Conservation (phyloP, 139 green algal genomes). For the Prasinococcaceae sp. region DNA sequence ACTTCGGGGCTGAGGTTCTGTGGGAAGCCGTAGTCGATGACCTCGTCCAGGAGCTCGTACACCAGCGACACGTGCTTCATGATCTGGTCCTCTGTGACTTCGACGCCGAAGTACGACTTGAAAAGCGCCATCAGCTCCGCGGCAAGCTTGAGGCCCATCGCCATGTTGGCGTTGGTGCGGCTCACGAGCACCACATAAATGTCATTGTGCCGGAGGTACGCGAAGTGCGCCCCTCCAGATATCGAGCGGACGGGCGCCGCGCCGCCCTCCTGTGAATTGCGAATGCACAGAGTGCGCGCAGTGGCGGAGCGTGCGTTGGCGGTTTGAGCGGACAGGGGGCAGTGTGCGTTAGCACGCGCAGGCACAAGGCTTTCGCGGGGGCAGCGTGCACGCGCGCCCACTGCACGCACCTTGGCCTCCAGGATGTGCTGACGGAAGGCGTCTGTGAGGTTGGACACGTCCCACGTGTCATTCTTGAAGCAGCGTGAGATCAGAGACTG, state of each 20-base stretch:
- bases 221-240: slow-evolving; percentile 55
- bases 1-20: slow-evolving; percentile 70
- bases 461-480: too few species aligned
- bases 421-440: slow-evolving; percentile 80
- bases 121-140: slow-evolving; percentile 43
- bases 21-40: slow-evolving; percentile 78
- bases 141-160: slow-evolving; percentile 83
- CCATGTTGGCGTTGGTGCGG: slow-evolving; percentile 76
- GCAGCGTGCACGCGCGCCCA: not conserved
- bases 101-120: slow-evolving; percentile 73
- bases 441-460: slow-evolving; percentile 63
- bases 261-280: slow-evolving; percentile 9
- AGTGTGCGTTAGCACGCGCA: not conserved
- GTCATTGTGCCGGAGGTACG: slow-evolving; percentile 72
- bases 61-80: slow-evolving; percentile 91
- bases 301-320: not conserved
- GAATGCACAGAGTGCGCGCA: slow-evolving; percentile 1
- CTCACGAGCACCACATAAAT: slow-evolving; percentile 89
- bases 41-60: slow-evolving; percentile 84
- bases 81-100: slow-evolving; percentile 66
- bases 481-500: too few species aligned
- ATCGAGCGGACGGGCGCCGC: slow-evolving; percentile 65
- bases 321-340: not conserved
- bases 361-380: too few species aligned
- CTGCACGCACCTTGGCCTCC: slow-evolving; percentile 27